Evolutionary conservation across 805 yeast species (phyloP), one percentile per base, ranked within the genome.

Genomic region (Sugiyamaella floridensis): DNA sequence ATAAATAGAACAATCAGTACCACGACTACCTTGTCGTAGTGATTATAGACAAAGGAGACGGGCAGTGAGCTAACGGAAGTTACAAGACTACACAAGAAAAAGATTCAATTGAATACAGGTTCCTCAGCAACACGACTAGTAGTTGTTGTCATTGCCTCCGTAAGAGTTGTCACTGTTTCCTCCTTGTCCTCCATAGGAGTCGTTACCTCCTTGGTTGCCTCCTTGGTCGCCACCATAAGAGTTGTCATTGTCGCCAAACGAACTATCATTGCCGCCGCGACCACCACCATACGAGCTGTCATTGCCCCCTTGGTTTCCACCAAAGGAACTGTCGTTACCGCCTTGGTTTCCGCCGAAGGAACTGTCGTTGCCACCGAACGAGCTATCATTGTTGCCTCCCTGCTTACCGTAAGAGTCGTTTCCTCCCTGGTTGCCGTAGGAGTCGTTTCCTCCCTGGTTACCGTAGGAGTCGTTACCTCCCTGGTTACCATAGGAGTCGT

Each of bases 331-430:
- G 58, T 60, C 58, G 54, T 55, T 51, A 57, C 60, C 58, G 55
- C 58, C 58, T 40, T 42, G 63, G 59, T 40, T 32, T 11, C 37
- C 37, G 2, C 68, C 64, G 53, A 52, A 60, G 34, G 63, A 61
- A 54, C 65, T 61, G 47, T 61, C 53, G 52, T 56, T 58, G 54
- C 37, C 37, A 32, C 68, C 64, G 54, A 52, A 60, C 32, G 63
- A 61, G 55, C 65, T 61, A 45, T 61, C 53, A 51, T 56, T 58
- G 53, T 64, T 64, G 52, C 60, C 63, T 22, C 49, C 55, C n/a
- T 37, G 45, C 26, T 61, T 62, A 34, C 70, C 70, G 61, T 65
- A 65, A 11, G 71, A 66, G 58, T 66, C 62, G 60, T 51, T 58
- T 56, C 54, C 52, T 45, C 49, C 50, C 37, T 50, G 48, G 45